These are phyloP conservation scores for Pyrus hybrid DNA, from an alignment of 331 rosid species.

Conservation along the genomic window DNA sequence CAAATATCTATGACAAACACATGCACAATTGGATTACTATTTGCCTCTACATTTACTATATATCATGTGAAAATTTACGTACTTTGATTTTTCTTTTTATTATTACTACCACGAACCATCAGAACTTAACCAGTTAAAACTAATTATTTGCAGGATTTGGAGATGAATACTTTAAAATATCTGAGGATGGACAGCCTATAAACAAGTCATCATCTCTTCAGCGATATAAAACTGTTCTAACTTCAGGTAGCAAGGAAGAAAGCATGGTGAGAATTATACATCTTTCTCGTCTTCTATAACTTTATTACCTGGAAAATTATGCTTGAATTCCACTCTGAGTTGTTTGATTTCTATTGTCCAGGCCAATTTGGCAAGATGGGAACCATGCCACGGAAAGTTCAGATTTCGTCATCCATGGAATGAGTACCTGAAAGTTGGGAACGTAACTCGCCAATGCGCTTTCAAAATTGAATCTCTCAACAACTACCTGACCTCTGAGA, in stretches of 20 bases:
- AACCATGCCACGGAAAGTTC: conserved; percentile 69
- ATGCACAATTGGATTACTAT: neutral
- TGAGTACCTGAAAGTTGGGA: conserved; percentile 54
- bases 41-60: neutral
- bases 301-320: neutral
- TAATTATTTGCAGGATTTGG: conserved; percentile 27
- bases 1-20: neutral
- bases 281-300: neutral
- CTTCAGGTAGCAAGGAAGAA: conserved; percentile 50
- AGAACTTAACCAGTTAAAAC: neutral
- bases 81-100: neutral
- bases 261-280: conserved; percentile 39
- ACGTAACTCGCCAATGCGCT: conserved; percentile 47
- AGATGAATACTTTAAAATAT: conserved; percentile 31
- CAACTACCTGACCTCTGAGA: conserved; percentile 30
- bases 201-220: conserved; percentile 15
- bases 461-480: conserved; percentile 53
- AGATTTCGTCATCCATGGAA: conserved; percentile 76
- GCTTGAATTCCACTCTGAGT: neutral
- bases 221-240: conserved; percentile 45
- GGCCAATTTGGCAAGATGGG: conserved; percentile 89
- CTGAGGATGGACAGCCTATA: conserved; percentile 27
- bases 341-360: neutral
- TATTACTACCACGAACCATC: neutral
- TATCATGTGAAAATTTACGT: too few relatives aligned